phyloP scores from a whole-genome alignment of 257 asterid genomes.

The Misopates orontium region DNA sequence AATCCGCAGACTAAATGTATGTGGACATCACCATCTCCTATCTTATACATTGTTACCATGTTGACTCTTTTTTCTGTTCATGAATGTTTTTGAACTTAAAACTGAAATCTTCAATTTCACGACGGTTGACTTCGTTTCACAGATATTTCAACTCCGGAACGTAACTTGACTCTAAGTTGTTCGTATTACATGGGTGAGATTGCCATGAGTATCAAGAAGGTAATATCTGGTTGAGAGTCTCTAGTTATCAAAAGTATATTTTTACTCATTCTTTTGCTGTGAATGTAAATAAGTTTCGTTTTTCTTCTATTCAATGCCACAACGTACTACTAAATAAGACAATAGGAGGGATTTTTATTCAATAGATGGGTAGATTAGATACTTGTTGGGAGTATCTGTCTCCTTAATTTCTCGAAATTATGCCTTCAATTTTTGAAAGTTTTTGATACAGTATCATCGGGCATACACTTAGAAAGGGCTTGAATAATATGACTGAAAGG shows the following conservation, averaged over 20 bases:
- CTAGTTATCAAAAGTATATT: conserved; percentile 10
- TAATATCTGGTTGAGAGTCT: conserved; percentile 31
- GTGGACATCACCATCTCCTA: background rate
- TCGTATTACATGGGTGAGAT: conserved; percentile 91
- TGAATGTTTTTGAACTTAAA: background rate
- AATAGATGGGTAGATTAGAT: background rate
- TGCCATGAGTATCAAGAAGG: conserved; percentile 90
- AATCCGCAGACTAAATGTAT: background rate
- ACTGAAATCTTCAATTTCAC: conserved; percentile 14
- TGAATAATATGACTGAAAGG: background rate
- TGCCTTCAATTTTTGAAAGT: background rate
- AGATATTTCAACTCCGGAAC: conserved; percentile 83
- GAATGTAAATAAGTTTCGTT: background rate
- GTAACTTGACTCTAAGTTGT: conserved; percentile 73
- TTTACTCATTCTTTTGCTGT: background rate
- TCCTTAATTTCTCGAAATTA: background rate
- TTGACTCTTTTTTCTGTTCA: conserved; percentile 14
- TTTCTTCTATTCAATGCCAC: conserved; percentile 14
- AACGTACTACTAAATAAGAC: conserved; percentile 2
- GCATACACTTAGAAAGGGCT: background rate
- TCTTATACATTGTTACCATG: conserved; percentile 7
- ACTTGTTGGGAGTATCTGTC: background rate
- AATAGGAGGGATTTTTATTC: conserved; percentile 6
- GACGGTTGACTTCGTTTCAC: conserved; percentile 35
- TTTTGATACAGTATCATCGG: no score